Percentiles rank a stretch among this genome's conserved stretches.
phyloP scores from a whole-genome alignment of 164 flowering plant genomes.

The Saururus chinensis region DNA sequence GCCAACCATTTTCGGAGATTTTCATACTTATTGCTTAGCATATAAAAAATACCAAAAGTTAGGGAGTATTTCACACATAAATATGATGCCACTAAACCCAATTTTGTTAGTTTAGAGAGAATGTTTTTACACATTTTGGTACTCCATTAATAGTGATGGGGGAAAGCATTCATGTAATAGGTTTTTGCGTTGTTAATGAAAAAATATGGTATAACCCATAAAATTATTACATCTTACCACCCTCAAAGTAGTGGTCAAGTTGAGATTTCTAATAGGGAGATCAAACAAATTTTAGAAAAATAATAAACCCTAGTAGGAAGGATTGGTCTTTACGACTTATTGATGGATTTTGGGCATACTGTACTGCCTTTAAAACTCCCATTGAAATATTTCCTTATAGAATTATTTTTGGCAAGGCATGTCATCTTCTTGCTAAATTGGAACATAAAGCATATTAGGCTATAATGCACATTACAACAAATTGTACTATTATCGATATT shows the following conservation, averaged over 20 bases:
- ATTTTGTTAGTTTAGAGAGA: too few relatives aligned
- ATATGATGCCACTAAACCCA: too few relatives aligned
- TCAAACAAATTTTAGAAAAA: conserved; percentile 1
- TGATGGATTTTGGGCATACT: too few relatives aligned
- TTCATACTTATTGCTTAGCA: too few relatives aligned
- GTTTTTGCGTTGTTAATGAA: background rate
- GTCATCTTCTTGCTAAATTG: background rate
- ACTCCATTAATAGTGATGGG: background rate
- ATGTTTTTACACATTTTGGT: background rate
- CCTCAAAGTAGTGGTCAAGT: background rate
- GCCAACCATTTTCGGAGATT: too few relatives aligned
- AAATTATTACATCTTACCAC: background rate
- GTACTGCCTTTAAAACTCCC: background rate
- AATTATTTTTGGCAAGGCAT: background rate
- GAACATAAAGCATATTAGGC: background rate
- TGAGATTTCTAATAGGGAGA: background rate
- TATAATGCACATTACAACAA: too few relatives aligned
- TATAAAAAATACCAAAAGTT: too few relatives aligned
- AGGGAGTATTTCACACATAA: too few relatives aligned
- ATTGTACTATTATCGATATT: too few relatives aligned
- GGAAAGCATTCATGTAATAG: too few relatives aligned
- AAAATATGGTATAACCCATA: background rate
- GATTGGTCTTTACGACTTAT: background rate
- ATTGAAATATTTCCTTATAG: background rate
- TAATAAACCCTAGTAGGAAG: background rate